A percentile compares a stretch with the other conserved stretches of the same genome.
phyloP scores from a whole-genome alignment of 2,329 filamentous ascomycete species.

The Aspergillus quadricinctus region DNA sequence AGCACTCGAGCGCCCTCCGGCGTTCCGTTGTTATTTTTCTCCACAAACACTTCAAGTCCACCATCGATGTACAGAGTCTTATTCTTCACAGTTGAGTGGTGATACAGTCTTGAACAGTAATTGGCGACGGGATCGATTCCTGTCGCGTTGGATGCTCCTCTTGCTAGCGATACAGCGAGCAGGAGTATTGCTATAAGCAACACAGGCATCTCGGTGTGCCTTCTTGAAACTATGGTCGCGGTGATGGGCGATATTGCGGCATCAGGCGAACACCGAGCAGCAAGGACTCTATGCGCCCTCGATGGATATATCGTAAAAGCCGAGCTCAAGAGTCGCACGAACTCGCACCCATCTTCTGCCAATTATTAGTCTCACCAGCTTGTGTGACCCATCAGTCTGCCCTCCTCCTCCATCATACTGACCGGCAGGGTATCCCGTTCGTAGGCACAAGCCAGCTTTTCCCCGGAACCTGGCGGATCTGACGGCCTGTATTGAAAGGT shows the following conservation, averaged over 20 bases:
- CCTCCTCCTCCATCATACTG: neutral
- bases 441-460: neutral
- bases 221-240: neutral
- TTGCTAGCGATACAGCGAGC: constrained; percentile 13
- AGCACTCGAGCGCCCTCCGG: constrained; percentile 15
- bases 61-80: constrained; percentile 27
- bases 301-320: neutral
- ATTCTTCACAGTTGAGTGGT: constrained; percentile 29
- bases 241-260: neutral
- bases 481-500: neutral
- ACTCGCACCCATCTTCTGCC: neutral
- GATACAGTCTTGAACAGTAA: constrained; percentile 24
- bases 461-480: neutral
- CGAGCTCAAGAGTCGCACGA: neutral
- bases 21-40: constrained; percentile 11
- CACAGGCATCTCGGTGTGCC: neutral
- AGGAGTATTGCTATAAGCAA: neutral
- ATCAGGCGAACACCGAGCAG: neutral
- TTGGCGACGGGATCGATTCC: constrained; percentile 22
- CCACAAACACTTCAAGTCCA: constrained; percentile 23
- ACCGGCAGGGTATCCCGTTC: neutral
- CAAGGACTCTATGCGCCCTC: neutral
- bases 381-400: neutral
- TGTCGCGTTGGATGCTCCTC: constrained; percentile 10
- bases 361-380: neutral